Base-by-base conservation (phyloP, 2,329 filamentous ascomycete species). In the Didymella pomorum region DNA sequence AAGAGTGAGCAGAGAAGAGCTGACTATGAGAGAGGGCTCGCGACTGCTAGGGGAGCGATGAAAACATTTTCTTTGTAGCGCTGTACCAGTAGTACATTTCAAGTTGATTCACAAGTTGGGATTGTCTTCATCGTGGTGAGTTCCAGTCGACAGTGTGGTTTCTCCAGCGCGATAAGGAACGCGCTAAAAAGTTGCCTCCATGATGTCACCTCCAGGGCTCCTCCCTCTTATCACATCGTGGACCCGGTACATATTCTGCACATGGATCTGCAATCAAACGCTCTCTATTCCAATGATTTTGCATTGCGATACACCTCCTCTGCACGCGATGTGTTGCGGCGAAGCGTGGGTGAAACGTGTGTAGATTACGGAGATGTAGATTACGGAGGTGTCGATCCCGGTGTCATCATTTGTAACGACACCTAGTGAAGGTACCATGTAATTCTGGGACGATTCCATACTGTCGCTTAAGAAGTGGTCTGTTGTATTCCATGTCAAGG, bases 11-110 rank as follows among this genome's bases (percentile, higher is more conserved):
- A 51, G 21, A 51, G 56, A 16, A 48, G 21, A 10, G 43, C 10
- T 9, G 51, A 58, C 14, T 61, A 55, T 28, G 25, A 35, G 7
- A 46, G 18, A 31, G 59, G 59, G 2, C 23, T 61, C 14, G 47
- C 20, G 1, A 42, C 25, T 46, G 55, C 50, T 6, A 25, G 45
- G 14, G 52, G 18, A 12, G 44, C 44, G 1, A 49, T 49, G 5
- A 45, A 12, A 5, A 26, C 18, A 26, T 43, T 37, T 14, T 49
- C 20, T 23, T 6, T 10, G 8, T 57, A 57, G 35, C 8, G 4
- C 11, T 33, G 2, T 46, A 14, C 18, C 37, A 23, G 20, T 41
- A 16, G 23, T 14, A 14, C 6, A 14, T 41, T 23, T 6, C 11
- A 20, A 14, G 20, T 5, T 18, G 14, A 37, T 37, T 18, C 16